phyloP scores from a whole-genome alignment of 139 green algal genomes.

The Eudorina sp. region DNA sequence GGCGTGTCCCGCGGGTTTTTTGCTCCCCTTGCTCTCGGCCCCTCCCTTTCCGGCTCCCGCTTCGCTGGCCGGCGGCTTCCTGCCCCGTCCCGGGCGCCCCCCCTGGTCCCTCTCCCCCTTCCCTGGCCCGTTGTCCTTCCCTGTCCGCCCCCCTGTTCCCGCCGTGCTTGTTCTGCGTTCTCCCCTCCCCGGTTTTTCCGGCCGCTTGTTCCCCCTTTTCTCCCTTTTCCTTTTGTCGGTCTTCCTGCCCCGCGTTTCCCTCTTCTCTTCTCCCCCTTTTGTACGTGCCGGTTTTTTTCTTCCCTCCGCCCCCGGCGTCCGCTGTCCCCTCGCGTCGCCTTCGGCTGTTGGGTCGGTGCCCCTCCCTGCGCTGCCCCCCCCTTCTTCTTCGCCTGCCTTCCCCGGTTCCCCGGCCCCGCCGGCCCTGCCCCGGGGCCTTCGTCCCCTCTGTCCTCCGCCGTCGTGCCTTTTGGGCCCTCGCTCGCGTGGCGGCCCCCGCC shows the following conservation, averaged over 20 bases:
- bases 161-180: too few relatives aligned
- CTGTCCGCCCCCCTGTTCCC: conserved; percentile 40
- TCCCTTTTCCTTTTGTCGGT: not conserved
- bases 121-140: conserved; percentile 23
- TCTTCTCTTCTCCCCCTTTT: not conserved
- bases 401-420: not conserved
- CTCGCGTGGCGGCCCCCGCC: not conserved
- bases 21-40: not conserved
- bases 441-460: not conserved
- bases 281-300: not conserved
- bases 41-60: not conserved
- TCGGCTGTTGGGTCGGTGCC: not conserved
- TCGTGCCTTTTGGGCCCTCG: not conserved
- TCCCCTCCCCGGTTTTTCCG: too few relatives aligned
- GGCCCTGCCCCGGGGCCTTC: too few relatives aligned
- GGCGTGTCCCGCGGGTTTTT: not conserved
- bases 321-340: not conserved
- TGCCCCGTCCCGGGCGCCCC: conserved; percentile 3
- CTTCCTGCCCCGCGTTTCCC: not conserved
- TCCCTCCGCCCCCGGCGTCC: too few relatives aligned
- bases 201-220: too few relatives aligned
- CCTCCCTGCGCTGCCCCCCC: not conserved
- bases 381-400: conserved; percentile 4
- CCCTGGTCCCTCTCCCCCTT: not conserved
- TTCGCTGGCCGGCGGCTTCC: conserved; percentile 5